These are phyloP conservation scores for Plasmodium relictum DNA, from an alignment of 169 alveolate species.

Conservation along the genomic window DNA sequence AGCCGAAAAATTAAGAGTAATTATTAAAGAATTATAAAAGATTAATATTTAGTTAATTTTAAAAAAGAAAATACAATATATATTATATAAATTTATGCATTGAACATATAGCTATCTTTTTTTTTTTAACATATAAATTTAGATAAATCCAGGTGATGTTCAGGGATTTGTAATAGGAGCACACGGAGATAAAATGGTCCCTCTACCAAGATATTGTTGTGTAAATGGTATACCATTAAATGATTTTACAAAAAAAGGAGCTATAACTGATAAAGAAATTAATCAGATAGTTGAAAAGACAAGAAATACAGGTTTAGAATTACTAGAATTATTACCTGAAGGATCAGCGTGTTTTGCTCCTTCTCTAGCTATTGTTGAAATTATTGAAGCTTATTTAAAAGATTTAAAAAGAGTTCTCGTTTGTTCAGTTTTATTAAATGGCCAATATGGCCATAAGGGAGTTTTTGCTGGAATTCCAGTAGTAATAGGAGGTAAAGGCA, in stretches of 20 bases:
- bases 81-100: not conserved
- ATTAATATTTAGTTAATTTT: not conserved
- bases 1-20: conserved; percentile 79
- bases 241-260: conserved; percentile 81
- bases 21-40: not conserved
- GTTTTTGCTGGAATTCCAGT: conserved; percentile 85
- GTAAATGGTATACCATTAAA: conserved; percentile 86
- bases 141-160: conserved; percentile 84
- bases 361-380: conserved; percentile 84
- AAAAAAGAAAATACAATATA: too few relatives aligned
- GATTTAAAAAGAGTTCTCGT: conserved; percentile 85
- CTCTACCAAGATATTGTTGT: conserved; percentile 83
- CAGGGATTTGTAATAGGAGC: conserved; percentile 88
- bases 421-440: conserved; percentile 83
- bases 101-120: not conserved
- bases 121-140: not conserved
- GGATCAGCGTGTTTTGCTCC: conserved; percentile 88
- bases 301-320: conserved; percentile 82
- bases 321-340: conserved; percentile 82
- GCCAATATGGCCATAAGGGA: conserved; percentile 86
- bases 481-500: conserved; percentile 86
- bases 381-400: conserved; percentile 84
- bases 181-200: conserved; percentile 86
- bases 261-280: conserved; percentile 80
- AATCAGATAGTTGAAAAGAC: conserved; percentile 84